Conservation (phyloP, 169 alveolate species). For the Eimeria sp. region DNA sequence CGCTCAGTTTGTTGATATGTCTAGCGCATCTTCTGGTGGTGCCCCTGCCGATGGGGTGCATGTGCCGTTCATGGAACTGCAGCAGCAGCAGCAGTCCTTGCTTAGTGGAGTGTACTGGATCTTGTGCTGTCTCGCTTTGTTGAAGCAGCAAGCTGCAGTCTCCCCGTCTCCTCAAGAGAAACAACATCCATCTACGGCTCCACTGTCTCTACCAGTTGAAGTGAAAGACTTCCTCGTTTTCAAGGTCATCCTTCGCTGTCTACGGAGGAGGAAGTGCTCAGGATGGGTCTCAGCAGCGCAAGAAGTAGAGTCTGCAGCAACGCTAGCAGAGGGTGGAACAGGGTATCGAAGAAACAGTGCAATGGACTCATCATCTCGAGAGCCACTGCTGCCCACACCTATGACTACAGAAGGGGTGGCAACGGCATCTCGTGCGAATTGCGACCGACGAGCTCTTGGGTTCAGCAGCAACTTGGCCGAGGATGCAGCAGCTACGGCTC, state of each 20-base stretch:
- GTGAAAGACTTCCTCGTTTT: conserved; percentile 3
- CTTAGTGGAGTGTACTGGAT: conserved; percentile 46
- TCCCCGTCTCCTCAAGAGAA: background rate
- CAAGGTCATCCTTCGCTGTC: conserved; percentile 10
- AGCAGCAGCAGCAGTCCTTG: conserved; percentile 47
- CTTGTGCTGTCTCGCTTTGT: conserved; percentile 31
- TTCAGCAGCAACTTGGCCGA: conserved; percentile 30
- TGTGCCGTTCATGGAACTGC: conserved; percentile 41
- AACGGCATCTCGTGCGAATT: background rate
- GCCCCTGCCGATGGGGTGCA: background rate
- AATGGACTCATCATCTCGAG: background rate
- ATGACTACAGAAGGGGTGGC: background rate
- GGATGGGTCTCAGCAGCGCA: conserved; percentile 32
- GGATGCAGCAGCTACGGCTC: conserved; percentile 32
- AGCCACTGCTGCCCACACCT: background rate
- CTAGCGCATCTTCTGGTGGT: background rate
- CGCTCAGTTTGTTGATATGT: background rate
- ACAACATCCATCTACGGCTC: background rate
- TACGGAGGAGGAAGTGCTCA: conserved; percentile 35
- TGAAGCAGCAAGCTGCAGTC: conserved; percentile 1
- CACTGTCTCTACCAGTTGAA: background rate
- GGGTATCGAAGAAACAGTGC: background rate
- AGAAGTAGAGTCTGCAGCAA: background rate
- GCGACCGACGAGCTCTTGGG: background rate
- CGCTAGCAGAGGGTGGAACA: background rate